Evolutionary conservation across 441 rosid species (phyloP).

Genomic region (Theobroma grandiflorum): DNA sequence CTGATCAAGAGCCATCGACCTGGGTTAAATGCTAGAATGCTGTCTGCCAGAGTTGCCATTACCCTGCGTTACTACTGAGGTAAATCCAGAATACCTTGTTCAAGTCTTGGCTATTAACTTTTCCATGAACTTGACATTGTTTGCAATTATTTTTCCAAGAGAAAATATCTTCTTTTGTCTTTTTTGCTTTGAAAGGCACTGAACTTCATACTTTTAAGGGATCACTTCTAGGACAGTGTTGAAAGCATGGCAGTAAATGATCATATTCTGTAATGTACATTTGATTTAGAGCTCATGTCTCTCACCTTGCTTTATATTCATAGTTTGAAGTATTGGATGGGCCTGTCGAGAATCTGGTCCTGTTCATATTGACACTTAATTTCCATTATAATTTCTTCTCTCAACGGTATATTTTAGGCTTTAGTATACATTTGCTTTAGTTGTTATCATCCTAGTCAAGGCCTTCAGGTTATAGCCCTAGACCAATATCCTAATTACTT

Average conservation of each 20-base stretch:
- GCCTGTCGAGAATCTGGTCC: neutral
- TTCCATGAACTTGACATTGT: neutral
- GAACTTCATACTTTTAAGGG: neutral
- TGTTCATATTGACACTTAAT: neutral
- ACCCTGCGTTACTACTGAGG: constrained; percentile 21
- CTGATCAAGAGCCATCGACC: neutral
- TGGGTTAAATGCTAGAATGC: neutral
- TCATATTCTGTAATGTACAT: neutral
- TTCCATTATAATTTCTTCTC: neutral
- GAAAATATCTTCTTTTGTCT: neutral
- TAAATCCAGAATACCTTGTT: constrained; percentile 13
- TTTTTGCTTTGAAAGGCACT: neutral
- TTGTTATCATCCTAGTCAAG: constrained; percentile 12
- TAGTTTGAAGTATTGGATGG: neutral
- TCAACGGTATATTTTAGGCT: neutral
- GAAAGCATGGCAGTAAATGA: neutral
- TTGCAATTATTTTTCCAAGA: constrained; percentile 6
- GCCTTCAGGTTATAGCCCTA: neutral
- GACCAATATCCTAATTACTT: neutral
- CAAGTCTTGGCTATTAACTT: neutral
- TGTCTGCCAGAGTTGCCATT: neutral
- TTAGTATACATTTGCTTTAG: neutral
- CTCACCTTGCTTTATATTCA: neutral
- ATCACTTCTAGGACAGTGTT: neutral
- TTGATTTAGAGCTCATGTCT: neutral